Evolutionary conservation across 192 early-diverging fungal genomes (phyloP), one percentile per base, ranked within the genome.

Genomic region (Entophlyctis luteolus): DNA sequence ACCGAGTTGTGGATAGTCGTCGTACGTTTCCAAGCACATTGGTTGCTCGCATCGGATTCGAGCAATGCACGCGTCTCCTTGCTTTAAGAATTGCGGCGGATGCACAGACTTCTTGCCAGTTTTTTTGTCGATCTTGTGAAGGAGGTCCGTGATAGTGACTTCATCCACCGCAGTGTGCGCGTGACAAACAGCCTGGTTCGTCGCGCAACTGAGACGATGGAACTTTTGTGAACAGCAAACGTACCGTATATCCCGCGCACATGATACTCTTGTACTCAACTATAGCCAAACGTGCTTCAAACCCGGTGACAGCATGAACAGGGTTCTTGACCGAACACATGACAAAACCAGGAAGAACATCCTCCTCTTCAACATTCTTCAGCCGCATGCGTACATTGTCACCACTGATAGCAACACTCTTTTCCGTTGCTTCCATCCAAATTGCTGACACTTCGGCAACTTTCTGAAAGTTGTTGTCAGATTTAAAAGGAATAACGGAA

Each of bases 241-340:
- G 32, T 35, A 57, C 55, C 46, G 81, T 90, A 81, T 93, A 97
- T 33, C 97, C 97, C 28, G 97, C 93, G 56, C 91, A 91, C 46
- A 99, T 92, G 72, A 99, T 98, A 80, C 88, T 93, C 78, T 92
- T 91, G 73, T 90, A 89, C 48, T 99, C 97, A 54, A 96, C 79
- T 65, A 99, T 93, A 32, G 85, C 86, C 27, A 99, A 60, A 63
- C 93, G 88, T 12, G 92, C 93, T 59, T 94, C 89, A 67, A 99
- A 97, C 4, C 68, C 75, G 39, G 82, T 88, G 18, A 89, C 85
- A 35, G 79, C 82, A 71, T 91, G 89, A 47, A 96, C 86, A 20
- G 93, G 94, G 62, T 81, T 74, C 75, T 87, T 89, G 50, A 77
- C 75, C 45, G 78, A 79, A 73, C 92, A 95, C 16, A 99, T 60